Evolutionary conservation across 176 grass and related monocot genomes (phyloP).

Genomic region (Secale cereale): DNA sequence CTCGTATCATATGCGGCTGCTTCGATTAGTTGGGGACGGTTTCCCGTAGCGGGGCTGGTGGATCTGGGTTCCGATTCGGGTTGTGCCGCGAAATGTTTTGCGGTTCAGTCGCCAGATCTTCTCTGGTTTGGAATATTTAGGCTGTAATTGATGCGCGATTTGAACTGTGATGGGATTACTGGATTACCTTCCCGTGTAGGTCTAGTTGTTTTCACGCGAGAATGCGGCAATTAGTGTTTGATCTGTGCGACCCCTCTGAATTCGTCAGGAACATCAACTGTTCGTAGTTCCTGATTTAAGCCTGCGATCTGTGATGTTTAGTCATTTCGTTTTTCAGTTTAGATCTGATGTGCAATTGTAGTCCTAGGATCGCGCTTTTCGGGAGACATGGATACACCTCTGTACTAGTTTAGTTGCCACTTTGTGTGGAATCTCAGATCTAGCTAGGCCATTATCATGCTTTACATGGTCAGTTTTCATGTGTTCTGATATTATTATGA

Average conservation of each 20-base stretch:
- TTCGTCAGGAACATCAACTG: neutral
- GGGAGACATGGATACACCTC: neutral
- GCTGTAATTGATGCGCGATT: neutral
- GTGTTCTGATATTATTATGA: neutral
- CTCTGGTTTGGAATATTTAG: neutral
- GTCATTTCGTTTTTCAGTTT: neutral
- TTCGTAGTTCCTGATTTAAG: neutral
- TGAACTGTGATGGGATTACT: neutral
- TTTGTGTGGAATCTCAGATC: neutral
- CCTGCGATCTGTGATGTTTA: neutral
- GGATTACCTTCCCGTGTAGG: neutral
- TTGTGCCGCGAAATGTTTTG: neutral
- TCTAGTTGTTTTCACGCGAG: neutral
- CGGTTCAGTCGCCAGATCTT: neutral
- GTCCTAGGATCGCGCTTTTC: neutral
- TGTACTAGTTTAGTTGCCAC: neutral
- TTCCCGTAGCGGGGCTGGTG: neutral
- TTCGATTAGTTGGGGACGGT: neutral
- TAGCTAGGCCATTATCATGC: neutral
- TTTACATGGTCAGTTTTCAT: neutral
- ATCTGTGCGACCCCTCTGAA: neutral
- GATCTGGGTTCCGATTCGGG: neutral
- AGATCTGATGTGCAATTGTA: neutral
- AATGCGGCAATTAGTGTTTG: neutral
- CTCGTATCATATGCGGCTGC: neutral